These are phyloP conservation scores for Fomitopsis serialis DNA, from an alignment of 768 basidiomycete genomes.

Conservation along the genomic window DNA sequence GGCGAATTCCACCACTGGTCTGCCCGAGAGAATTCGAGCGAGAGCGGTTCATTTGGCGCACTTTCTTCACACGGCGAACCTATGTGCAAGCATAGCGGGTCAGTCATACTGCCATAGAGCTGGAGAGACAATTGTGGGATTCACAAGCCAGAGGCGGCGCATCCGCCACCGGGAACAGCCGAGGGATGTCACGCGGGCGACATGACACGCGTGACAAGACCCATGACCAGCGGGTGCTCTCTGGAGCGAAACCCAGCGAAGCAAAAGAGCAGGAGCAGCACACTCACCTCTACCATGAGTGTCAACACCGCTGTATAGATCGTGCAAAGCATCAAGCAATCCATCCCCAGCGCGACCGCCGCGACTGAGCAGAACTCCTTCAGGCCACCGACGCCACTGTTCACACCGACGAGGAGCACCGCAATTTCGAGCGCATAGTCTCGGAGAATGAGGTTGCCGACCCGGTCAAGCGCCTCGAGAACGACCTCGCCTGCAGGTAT, in stretches of 20 bases:
- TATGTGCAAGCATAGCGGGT: slow-evolving; percentile 19
- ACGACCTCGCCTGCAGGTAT: slow-evolving; percentile 83
- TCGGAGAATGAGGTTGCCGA: slow-evolving; percentile 79
- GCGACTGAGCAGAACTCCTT: slow-evolving; percentile 94
- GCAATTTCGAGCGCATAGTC: slow-evolving; percentile 93
- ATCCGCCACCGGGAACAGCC: background rate
- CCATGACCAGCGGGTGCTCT: background rate
- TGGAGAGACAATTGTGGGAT: background rate
- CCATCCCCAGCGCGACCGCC: slow-evolving; percentile 78
- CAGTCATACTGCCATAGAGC: slow-evolving; percentile 2
- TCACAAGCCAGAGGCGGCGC: background rate
- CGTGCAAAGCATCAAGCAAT: slow-evolving; percentile 85
- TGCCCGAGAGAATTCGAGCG: slow-evolving; percentile 18
- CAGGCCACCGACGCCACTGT: slow-evolving; percentile 81
- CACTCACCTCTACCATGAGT: slow-evolving; percentile 90
- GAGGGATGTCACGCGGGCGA: background rate
- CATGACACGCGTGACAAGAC: background rate
- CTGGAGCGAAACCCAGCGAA: slow-evolving; percentile 3
- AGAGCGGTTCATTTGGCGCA: slow-evolving; percentile 44
- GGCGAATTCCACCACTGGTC: slow-evolving; percentile 17
- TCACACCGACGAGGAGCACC: slow-evolving; percentile 83
- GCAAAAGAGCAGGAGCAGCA: background rate
- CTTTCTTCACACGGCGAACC: slow-evolving; percentile 69
- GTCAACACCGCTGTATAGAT: slow-evolving; percentile 86
- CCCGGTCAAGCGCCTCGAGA: slow-evolving; percentile 72